Percentiles rank a stretch among this genome's conserved stretches.
Evolutionary conservation across 345 rosid species (phyloP).

Genomic region (Eucalyptus sp.): DNA sequence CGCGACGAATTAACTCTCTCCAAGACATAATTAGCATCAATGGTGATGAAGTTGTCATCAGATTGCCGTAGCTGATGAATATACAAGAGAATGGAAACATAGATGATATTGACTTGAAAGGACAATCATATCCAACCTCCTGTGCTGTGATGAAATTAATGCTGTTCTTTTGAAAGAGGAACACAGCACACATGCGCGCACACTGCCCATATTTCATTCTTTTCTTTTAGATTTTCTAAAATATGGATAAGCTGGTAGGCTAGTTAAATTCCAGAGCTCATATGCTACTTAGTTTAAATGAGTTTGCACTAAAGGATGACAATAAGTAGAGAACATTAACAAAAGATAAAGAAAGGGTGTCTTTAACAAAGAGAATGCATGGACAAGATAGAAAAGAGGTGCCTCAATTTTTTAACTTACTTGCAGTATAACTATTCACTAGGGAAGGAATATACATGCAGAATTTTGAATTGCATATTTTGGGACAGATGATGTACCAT

Average conservation of each 20-base stretch:
- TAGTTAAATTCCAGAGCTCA: neutral
- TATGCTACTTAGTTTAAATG: neutral
- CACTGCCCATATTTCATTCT: neutral
- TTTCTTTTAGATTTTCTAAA: neutral
- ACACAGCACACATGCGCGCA: fast-evolving
- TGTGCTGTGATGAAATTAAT: neutral
- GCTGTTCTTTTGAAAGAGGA: neutral
- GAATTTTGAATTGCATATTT: neutral
- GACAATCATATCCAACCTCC: neutral
- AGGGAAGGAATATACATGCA: neutral
- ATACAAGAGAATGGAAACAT: neutral
- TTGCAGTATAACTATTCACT: neutral
- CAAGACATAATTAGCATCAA: neutral
- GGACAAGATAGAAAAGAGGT: neutral
- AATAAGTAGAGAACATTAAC: neutral
- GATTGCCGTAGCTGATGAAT: neutral
- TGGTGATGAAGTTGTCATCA: neutral
- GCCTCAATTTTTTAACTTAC: neutral
- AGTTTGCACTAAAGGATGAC: neutral
- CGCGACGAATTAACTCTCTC: neutral
- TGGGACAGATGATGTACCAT: neutral
- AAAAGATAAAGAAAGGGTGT: neutral
- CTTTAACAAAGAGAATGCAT: neutral
- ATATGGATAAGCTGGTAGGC: neutral
- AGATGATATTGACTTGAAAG: neutral